phyloP scores from a whole-genome alignment of 805 yeast species.

The Lipomyces sp. region DNA sequence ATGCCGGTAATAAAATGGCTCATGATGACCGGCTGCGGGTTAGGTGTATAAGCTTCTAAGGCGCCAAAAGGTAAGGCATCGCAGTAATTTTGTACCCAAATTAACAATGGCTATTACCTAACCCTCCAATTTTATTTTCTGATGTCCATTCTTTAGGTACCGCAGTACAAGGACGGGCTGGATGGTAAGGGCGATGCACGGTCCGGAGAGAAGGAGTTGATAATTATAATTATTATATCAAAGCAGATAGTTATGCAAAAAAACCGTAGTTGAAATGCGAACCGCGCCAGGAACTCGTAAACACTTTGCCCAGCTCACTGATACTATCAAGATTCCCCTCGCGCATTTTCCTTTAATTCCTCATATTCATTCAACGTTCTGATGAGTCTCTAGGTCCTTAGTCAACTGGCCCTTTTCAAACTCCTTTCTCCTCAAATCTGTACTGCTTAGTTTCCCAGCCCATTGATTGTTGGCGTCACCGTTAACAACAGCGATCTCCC shows the following conservation, averaged over 20 bases:
- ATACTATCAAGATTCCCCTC: no score
- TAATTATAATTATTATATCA: no score
- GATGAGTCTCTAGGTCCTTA: background rate
- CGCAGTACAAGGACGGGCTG: no score
- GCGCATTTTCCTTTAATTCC: background rate
- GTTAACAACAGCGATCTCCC: slow-evolving; percentile 49
- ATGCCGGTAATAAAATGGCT: background rate
- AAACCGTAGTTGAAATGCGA: no score
- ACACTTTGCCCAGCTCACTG: no score
- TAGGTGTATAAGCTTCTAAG: background rate
- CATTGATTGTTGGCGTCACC: slow-evolving; percentile 21
- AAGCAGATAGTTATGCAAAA: no score
- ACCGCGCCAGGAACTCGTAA: no score
- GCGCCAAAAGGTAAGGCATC: background rate
- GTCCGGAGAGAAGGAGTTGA: no score
- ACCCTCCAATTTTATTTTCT: background rate
- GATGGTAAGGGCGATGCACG: no score
- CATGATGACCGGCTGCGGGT: background rate
- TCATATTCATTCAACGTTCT: background rate
- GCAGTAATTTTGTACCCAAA: background rate
- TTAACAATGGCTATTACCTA: background rate
- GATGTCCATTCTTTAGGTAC: no score
- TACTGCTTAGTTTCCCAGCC: slow-evolving; percentile 34
- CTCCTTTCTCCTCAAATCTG: slow-evolving; percentile 25
- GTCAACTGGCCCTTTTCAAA: background rate